A percentile compares a stretch with the other conserved stretches of the same genome.
Conservation (phyloP, 352 stramenopile genomes). For the Aphanomyces astaci region DNA sequence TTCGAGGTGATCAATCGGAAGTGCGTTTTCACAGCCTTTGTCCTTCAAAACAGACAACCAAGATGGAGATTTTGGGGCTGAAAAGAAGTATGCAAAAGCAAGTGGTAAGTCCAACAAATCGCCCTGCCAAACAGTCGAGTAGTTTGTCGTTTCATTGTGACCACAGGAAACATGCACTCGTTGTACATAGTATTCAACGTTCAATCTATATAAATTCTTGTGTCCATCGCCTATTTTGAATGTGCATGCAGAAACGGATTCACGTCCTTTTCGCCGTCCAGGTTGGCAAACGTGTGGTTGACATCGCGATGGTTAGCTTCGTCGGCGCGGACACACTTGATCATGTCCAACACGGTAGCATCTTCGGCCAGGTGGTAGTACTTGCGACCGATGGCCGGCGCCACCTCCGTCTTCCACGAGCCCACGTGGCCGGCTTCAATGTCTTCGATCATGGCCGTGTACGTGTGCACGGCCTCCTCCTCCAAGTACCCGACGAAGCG, state of each 20-base stretch:
- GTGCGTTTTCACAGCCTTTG: too few species aligned
- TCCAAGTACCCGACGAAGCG: slow-evolving; percentile 91
- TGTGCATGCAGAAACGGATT: slow-evolving; percentile 31
- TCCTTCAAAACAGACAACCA: too few species aligned
- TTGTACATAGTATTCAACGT: too few species aligned
- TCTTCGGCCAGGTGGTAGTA: slow-evolving; percentile 83
- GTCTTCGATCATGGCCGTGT: slow-evolving; percentile 85
- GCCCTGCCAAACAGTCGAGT: too few species aligned
- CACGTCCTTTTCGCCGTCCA: slow-evolving; percentile 48
- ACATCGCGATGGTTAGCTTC: slow-evolving; percentile 84
- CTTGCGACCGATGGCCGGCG: slow-evolving; percentile 64
- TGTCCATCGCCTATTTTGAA: too few species aligned
- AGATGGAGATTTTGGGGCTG: too few species aligned
- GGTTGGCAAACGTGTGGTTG: slow-evolving; percentile 70
- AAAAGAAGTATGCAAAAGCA: too few species aligned
- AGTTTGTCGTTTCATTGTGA: too few species aligned
- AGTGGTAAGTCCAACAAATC: too few species aligned
- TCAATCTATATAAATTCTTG: too few species aligned
- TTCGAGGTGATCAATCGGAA: too few species aligned
- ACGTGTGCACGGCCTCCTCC: slow-evolving; percentile 87
- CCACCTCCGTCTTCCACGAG: slow-evolving; percentile 56
- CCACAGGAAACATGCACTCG: too few species aligned
- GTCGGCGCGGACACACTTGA: slow-evolving; percentile 83
- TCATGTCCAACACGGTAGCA: slow-evolving; percentile 69
- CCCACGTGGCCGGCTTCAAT: slow-evolving; percentile 80